A percentile compares a stretch with the other conserved stretches of the same genome.
phyloP scores from a whole-genome alignment of 345 rosid species.

The Murraya koenigii region DNA sequence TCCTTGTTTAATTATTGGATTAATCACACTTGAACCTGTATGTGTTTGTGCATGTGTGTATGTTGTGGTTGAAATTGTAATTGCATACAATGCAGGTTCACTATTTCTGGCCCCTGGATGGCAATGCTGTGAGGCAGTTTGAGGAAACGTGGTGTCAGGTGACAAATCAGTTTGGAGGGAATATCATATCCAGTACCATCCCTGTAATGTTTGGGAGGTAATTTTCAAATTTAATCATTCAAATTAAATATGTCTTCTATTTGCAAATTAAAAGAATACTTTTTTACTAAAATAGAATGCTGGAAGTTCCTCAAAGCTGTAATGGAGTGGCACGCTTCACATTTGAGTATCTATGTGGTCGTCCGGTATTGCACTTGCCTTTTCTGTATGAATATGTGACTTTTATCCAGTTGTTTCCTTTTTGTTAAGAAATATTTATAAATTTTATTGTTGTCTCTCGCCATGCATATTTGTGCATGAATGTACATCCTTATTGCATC shows the following conservation, averaged over 20 bases:
- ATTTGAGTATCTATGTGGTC: constrained; percentile 83
- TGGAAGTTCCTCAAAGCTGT: constrained; percentile 86
- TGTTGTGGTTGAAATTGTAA: constrained; percentile 23
- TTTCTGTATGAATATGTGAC: not conserved
- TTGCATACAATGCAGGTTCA: constrained; percentile 50
- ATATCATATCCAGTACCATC: constrained; percentile 54
- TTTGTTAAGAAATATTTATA: not conserved
- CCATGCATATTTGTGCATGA: not conserved
- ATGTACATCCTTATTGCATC: not conserved
- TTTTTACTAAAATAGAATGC: constrained; percentile 38
- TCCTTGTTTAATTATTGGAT: not conserved
- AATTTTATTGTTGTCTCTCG: not conserved
- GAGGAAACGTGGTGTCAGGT: constrained; percentile 68
- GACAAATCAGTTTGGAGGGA: constrained; percentile 53
- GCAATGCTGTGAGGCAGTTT: constrained; percentile 43
- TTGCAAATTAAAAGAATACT: not conserved
- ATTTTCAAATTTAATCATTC: not conserved
- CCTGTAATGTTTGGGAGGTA: constrained; percentile 98
- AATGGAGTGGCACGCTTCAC: constrained; percentile 75
- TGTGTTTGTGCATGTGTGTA: constrained; percentile 4
- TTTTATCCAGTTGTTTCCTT: not conserved
- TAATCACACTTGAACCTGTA: not conserved
- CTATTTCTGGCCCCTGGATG: constrained; percentile 72
- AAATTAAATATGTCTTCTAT: not conserved
- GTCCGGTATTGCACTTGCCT: constrained; percentile 45